phyloP scores from a whole-genome alignment of 495 filamentous ascomycete species.

The Tuber indicum region DNA sequence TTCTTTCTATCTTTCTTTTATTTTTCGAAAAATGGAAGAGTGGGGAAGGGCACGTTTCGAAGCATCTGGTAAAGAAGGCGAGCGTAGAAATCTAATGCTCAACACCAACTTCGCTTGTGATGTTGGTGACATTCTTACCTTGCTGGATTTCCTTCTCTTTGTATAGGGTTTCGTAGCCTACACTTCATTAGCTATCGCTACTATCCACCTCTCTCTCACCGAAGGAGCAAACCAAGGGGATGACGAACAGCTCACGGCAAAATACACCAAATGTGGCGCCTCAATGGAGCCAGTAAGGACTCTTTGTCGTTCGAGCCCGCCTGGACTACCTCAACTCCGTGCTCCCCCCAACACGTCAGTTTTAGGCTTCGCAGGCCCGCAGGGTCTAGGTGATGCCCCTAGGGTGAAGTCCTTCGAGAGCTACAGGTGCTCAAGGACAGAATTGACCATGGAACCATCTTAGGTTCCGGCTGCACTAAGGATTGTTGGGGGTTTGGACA shows the following conservation, averaged over 20 bases:
- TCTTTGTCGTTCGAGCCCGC: constrained; percentile 51
- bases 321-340: constrained; percentile 50
- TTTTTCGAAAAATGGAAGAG: background rate
- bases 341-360: constrained; percentile 42
- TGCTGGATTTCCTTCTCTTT: constrained; percentile 49
- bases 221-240: constrained; percentile 33
- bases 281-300: constrained; percentile 50
- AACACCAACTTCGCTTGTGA: constrained; percentile 44
- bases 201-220: background rate
- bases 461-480: constrained; percentile 51
- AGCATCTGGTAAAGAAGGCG: constrained; percentile 41
- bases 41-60: constrained; percentile 26
- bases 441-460: constrained; percentile 47
- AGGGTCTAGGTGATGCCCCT: constrained; percentile 46
- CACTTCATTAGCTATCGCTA: background rate
- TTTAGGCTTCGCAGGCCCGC: constrained; percentile 43
- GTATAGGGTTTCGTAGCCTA: constrained; percentile 45
- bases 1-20: background rate
- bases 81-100: constrained; percentile 45
- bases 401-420: constrained; percentile 41
- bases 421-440: constrained; percentile 42
- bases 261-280: constrained; percentile 53
- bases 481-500: constrained; percentile 46
- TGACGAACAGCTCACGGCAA: constrained; percentile 50
- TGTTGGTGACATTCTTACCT: constrained; percentile 49